A percentile compares a stretch with the other conserved stretches of the same genome.
Evolutionary conservation across 805 yeast species (phyloP).

Genomic region (Clavispora santaluciae): DNA sequence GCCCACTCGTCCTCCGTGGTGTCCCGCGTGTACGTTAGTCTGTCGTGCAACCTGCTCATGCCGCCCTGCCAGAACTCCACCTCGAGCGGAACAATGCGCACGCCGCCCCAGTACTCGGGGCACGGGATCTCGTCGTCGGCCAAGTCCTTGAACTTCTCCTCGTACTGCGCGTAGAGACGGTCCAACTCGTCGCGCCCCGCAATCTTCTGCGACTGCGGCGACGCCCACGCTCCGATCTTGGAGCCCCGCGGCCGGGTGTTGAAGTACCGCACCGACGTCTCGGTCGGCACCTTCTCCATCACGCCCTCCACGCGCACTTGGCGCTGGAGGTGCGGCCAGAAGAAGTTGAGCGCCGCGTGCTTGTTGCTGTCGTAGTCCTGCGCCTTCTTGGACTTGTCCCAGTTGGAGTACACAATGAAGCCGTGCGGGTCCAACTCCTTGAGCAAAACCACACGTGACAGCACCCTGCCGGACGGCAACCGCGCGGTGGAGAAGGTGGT

Average conservation of each 20-base stretch:
- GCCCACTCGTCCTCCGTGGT: slow-evolving; percentile 51
- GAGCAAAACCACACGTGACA: slow-evolving; percentile 77
- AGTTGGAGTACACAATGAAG: slow-evolving; percentile 83
- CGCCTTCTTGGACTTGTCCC: slow-evolving; percentile 83
- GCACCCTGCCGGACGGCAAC: slow-evolving; percentile 85
- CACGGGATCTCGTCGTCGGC: slow-evolving; percentile 68
- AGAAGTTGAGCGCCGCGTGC: slow-evolving; percentile 78
- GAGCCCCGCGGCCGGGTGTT: slow-evolving; percentile 89
- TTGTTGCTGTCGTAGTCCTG: slow-evolving; percentile 67
- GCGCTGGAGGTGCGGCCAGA: slow-evolving; percentile 88
- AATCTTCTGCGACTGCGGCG: slow-evolving; percentile 74
- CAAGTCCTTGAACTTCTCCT: slow-evolving; percentile 52
- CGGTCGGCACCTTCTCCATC: slow-evolving; percentile 67
- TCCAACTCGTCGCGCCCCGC: slow-evolving; percentile 61
- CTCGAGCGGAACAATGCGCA: slow-evolving; percentile 81
- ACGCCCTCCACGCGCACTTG: slow-evolving; percentile 91
- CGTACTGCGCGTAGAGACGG: slow-evolving; percentile 40
- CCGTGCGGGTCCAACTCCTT: slow-evolving; percentile 87
- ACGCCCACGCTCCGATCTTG: slow-evolving; percentile 94
- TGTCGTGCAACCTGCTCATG: slow-evolving; percentile 81
- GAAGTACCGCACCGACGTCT: slow-evolving; percentile 73
- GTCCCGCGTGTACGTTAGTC: slow-evolving; percentile 67
- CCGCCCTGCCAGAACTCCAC: slow-evolving; percentile 99
- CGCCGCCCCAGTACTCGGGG: slow-evolving; percentile 96
- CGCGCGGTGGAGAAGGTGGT: slow-evolving; percentile 84